Evolutionary conservation across 768 basidiomycete species (phyloP), one percentile per base, ranked within the genome.

Genomic region (Phanerochaete carnosa): DNA sequence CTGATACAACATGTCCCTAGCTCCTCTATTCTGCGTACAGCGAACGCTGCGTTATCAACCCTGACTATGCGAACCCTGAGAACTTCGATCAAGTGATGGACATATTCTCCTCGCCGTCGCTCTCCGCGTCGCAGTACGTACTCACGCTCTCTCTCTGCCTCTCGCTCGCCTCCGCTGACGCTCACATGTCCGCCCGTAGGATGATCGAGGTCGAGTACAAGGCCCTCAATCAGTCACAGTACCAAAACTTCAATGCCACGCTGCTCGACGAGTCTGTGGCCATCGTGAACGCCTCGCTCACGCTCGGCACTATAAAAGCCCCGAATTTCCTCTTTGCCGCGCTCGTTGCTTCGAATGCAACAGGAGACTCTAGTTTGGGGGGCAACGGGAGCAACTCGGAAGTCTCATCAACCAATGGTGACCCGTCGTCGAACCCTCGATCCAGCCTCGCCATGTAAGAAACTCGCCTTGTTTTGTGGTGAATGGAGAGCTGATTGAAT

Each of bases 1-100:
- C 50, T 51, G 39, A 43, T 43, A 32, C 5, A 6, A 25, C 7
- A 30, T 19, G 45, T 23, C 19, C 37, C 4, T 61, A 93, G 91
- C 76, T 97, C 15, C 73, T 96, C 25, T 96, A 94, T 69, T 92
- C 94, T 3, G 70, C 81, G 25, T 80, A 81, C 59, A 89, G 91
- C 0, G 72, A 82, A 54, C 85, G 88, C 0, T 96, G 95, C 68
- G 73, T 85, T 32, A 86, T 96, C 69, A 91, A 91, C 68, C 71
- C 80, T 0, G 85, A 84, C 60, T 95, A 94, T 70, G 78, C 83
- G 16, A 76, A 83, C 69, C 82, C 84, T 9, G 72, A 74, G 8
- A 77, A 78, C 25, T 94, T 89, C 66, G 87, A 91, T 64, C 80
- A 87, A 67, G 80, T 84, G 45, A 80, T 94, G 72, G 88, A 93